phyloP scores from a whole-genome alignment of 129 eudicot genomes.

The Silybum marianum region DNA sequence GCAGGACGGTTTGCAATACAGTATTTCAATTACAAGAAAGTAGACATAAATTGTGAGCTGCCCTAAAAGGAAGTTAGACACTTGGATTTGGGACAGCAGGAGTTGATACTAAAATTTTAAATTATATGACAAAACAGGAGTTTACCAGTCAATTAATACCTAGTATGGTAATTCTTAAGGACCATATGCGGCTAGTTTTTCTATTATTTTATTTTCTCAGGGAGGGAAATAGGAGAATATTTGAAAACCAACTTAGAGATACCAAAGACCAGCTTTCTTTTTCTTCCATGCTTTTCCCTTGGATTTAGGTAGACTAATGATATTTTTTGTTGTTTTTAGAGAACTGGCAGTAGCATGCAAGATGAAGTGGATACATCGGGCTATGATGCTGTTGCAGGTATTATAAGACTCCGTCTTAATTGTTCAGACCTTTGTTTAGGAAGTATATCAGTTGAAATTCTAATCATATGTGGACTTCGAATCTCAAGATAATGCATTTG shows the following conservation, averaged over 20 bases:
- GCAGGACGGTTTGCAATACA: background rate
- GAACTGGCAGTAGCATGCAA: conserved; percentile 57
- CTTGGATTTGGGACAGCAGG: background rate
- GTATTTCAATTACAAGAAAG: background rate
- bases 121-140: background rate
- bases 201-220: background rate
- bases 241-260: background rate
- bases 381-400: conserved; percentile 79
- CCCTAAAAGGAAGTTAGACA: background rate
- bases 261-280: background rate
- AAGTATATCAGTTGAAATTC: background rate
- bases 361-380: conserved; percentile 84
- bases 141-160: background rate
- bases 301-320: conserved; percentile 3
- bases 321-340: conserved; percentile 42
- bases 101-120: background rate
- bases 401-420: background rate
- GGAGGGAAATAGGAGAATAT: background rate
- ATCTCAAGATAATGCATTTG: conserved; percentile 58
- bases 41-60: background rate
- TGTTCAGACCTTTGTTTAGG: background rate
- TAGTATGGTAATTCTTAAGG: background rate
- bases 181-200: background rate
- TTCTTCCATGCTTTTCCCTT: background rate
- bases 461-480: conserved; percentile 39